Percentiles rank a stretch among this genome's conserved stretches.
Conservation (phyloP, 768 basidiomycete species). For the Pleurotus pulmonarius region DNA sequence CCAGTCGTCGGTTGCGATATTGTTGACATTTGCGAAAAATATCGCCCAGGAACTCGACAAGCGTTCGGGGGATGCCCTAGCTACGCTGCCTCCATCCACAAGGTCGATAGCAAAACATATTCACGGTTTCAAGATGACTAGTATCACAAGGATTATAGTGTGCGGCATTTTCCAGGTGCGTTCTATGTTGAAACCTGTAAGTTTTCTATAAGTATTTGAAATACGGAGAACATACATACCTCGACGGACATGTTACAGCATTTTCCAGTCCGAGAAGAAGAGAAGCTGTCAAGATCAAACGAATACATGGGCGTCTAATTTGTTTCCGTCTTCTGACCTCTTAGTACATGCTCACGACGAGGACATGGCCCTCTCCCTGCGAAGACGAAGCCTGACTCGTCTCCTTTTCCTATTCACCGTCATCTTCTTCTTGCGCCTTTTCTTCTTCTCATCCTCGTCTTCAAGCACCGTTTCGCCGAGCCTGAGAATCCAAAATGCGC, state of each 20-base stretch:
- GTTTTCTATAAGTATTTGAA: no score
- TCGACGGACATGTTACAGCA: no score
- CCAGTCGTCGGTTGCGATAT: not conserved
- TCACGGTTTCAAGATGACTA: not conserved
- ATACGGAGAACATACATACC: no score
- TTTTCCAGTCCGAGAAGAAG: no score
- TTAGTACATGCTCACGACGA: not conserved
- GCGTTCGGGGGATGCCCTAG: not conserved
- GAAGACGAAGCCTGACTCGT: slow-evolving; percentile 48
- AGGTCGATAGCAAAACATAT: not conserved
- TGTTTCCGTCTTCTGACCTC: not conserved
- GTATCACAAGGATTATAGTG: not conserved
- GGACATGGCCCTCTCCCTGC: slow-evolving; percentile 38
- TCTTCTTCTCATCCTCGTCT: slow-evolving; percentile 31
- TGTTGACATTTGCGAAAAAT: not conserved
- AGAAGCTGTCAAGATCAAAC: no score
- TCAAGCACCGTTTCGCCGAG: slow-evolving; percentile 20
- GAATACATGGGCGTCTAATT: not conserved
- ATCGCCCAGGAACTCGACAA: no score
- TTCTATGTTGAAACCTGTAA: no score
- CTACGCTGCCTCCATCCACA: not conserved
- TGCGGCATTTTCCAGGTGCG: no score
- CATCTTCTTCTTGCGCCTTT: slow-evolving; percentile 31
- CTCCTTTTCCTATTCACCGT: slow-evolving; percentile 30
- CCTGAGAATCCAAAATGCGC: slow-evolving; percentile 16